Evolutionary conservation across 176 grass and related monocot genomes (phyloP), one percentile per base, ranked within the genome.

Genomic region (Oryza nivara): DNA sequence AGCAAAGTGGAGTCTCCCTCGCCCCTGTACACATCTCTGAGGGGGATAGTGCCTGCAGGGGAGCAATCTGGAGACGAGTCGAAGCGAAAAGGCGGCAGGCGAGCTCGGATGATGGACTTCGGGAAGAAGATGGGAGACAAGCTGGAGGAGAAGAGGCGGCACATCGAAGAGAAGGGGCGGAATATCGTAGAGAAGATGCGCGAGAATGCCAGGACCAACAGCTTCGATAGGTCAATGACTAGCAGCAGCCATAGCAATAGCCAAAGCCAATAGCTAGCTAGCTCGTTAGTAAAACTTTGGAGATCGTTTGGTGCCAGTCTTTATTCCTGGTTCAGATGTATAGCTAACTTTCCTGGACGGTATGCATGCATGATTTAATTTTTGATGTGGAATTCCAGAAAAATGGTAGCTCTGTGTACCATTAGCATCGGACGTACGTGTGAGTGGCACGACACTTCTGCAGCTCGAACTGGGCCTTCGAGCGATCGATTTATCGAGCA

Each of bases 121-220:
- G 81, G 86, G 73, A 98, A 93, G 86, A 88, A 78, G 86, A 68
- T 98, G 87, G 96, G 91, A 17, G 96, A 90, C 82, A 98, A 98
- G 73, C 85, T 98, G 65, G 96, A 95, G 82, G 96, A 98, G 80
- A 95, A 98, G 78, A 91, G 91, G 70, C 82, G 89, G 19, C 90
- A 91, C 3, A 86, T 95, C 7, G 96, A 98, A 85, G 96, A 98
- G 79, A 98, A 88, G 54, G 67, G 93, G 46, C 45, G 89, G 51
- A 81, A 89, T 83, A 93, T 98, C 48, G 91, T 98, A 34, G 96
- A 95, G 45, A 98, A 95, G 86, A 93, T 98, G 85, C 86, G 89
- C 12, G 96, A 98, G 63, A 98, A 95, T 74, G 87, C 88, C 5
- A 93, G 88, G 80, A 87, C 86, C 1, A 87, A 86, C 70, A 86